Evolutionary conservation across 108 stramenopile genomes (phyloP).

Genomic region (Skeletonema grethae): DNA sequence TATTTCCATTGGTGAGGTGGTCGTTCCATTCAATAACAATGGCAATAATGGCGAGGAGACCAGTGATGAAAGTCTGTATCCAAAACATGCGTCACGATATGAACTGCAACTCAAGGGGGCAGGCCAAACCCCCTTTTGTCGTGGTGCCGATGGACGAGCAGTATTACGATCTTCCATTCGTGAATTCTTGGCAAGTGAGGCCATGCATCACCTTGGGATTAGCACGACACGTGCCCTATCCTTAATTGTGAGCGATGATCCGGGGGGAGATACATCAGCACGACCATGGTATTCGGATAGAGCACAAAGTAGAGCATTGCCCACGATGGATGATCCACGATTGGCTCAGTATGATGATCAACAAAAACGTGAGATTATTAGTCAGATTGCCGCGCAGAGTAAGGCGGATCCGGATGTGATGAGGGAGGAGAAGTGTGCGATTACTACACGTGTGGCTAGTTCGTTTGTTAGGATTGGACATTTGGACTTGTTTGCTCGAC

Average conservation of each 20-base stretch:
- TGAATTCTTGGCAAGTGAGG: constrained; percentile 94
- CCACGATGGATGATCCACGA: constrained; percentile 71
- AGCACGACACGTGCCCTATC: constrained; percentile 89
- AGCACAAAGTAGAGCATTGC: constrained; percentile 31
- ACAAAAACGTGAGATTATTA: constrained; percentile 63
- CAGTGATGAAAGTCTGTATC: constrained; percentile 12
- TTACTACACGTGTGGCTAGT: constrained; percentile 80
- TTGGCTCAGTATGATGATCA: constrained; percentile 61
- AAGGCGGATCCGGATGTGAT: constrained; percentile 82
- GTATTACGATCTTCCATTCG: constrained; percentile 92
- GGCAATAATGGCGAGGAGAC: background rate
- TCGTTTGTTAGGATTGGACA: constrained; percentile 88
- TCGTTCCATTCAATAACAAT: constrained; percentile 14
- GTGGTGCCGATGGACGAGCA: constrained; percentile 95
- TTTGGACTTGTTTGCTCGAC: constrained; percentile 80
- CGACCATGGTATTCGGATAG: constrained; percentile 81
- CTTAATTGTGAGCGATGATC: constrained; percentile 61
- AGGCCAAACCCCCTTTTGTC: constrained; percentile 94
- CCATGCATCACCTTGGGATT: constrained; percentile 93
- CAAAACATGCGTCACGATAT: constrained; percentile 37
- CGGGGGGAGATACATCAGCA: constrained; percentile 47
- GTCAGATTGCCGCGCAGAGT: constrained; percentile 53
- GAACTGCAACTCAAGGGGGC: constrained; percentile 98
- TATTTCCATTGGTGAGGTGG: constrained; percentile 75
- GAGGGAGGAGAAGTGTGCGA: constrained; percentile 82